Evolutionary conservation across 306 rosid genomes (phyloP).

Genomic region (Cyamopsis tetragonoloba): DNA sequence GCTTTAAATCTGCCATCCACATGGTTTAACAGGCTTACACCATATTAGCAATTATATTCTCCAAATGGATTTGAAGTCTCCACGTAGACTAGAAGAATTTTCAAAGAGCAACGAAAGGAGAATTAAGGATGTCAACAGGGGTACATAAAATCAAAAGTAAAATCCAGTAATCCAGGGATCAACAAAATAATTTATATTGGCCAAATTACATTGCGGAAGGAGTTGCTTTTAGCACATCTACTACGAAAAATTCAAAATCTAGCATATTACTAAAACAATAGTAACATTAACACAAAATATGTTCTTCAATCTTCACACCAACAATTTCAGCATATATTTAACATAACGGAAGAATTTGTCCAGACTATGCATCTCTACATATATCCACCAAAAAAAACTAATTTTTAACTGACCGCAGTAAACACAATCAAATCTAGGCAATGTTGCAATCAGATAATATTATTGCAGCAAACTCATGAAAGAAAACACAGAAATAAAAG

Average conservation of each 20-base stretch:
- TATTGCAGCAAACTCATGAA: not conserved
- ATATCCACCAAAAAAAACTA: not conserved
- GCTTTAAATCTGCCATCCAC: not conserved
- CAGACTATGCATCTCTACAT: not conserved
- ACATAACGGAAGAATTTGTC: not conserved
- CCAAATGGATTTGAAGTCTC: not conserved
- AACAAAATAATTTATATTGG: not conserved
- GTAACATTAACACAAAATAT: not conserved
- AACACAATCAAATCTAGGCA: not conserved
- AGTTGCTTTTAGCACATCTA: not conserved
- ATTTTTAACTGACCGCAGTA: slow-evolving; percentile 18
- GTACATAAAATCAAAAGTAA: not conserved
- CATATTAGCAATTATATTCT: not conserved
- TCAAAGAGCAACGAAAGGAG: not conserved
- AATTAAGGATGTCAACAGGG: not conserved
- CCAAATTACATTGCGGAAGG: not conserved
- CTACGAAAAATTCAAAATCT: not conserved
- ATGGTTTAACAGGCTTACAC: not conserved
- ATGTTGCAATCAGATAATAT: slow-evolving; percentile 11
- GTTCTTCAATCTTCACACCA: not conserved
- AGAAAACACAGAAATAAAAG: not conserved
- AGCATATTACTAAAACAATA: not conserved
- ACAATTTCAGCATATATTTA: not conserved
- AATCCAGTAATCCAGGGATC: not conserved
- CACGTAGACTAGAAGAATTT: not conserved